Base-by-base conservation (phyloP, 1,284 basidiomycete genomes). In the Bjerkandera adusta region DNA sequence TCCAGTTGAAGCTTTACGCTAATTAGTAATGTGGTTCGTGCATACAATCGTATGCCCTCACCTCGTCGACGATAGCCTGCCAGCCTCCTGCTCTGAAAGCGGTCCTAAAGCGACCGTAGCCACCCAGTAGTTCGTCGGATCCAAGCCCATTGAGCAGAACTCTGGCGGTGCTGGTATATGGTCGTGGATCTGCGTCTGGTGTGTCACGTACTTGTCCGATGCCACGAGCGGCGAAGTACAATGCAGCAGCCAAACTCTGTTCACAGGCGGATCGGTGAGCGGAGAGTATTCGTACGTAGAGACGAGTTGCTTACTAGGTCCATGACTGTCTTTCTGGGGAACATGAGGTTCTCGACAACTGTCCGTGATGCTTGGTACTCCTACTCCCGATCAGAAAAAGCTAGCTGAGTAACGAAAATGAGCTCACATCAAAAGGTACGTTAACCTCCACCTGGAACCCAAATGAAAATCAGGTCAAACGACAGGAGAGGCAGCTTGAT, bases 1-100 rank as follows among this genome's bases (percentile, higher is more conserved):
- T 99, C 96, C 41, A 94, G 74, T 64, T 98, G 93, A 20, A 97
- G 77, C 89, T 92, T n/a, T n/a, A n/a, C n/a, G n/a, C n/a, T n/a
- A n/a, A n/a, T n/a, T n/a, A n/a, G n/a, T n/a, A n/a, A n/a, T n/a
- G n/a, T n/a, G n/a, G n/a, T n/a, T n/a, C n/a, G n/a, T n/a, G n/a
- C n/a, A n/a, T n/a, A n/a, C n/a, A n/a, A n/a, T n/a, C n/a, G n/a
- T n/a, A n/a, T n/a, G 25, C 7, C 47, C 67, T 48, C 49, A 94
- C 90, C 77, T 98, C 95, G 25, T 85, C 72, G 25, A 93, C 75
- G 25, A 96, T 77, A 4, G 77, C 83, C 43, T 70, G 53, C 90
- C 90, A 94, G 4, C 85, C 79, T 15, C 73, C 77, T 3, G 65
- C 60, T 6, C 68, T 75, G 63, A 81, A 98, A 0, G 86, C 89